A percentile compares a stretch with the other conserved stretches of the same genome.
These are phyloP conservation scores for Voacanga thouarsii DNA, from an alignment of 257 asterid species.

Conservation along the genomic window DNA sequence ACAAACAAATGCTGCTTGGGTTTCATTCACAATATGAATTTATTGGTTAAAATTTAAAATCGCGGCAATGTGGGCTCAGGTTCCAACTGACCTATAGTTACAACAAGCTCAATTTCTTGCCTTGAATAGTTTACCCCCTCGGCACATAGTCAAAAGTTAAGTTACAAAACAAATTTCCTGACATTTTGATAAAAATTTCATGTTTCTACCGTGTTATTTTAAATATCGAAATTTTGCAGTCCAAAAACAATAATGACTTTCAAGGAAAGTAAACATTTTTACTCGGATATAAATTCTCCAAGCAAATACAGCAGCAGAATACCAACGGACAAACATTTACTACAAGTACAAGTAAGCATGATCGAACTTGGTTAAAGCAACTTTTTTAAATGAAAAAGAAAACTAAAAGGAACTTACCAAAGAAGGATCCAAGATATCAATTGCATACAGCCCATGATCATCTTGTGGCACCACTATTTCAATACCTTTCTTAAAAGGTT, in stretches of 20 bases:
- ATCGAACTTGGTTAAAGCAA: not conserved
- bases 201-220: not conserved
- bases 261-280: not conserved
- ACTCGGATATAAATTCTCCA: not conserved
- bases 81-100: not conserved
- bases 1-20: not conserved
- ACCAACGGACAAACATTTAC: not conserved
- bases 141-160: not conserved
- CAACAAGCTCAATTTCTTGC: not conserved
- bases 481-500: conserved; percentile 58
- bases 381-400: not conserved
- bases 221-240: not conserved
- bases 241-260: not conserved
- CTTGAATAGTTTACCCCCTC: not conserved
- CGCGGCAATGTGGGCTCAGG: not conserved
- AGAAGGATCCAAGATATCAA: conserved; percentile 96
- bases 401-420: conserved; percentile 36
- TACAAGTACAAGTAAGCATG: not conserved
- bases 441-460: conserved; percentile 93
- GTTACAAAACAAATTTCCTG: not conserved
- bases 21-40: not conserved
- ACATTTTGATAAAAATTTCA: not conserved
- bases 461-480: conserved; percentile 87
- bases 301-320: not conserved
- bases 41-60: not conserved